Conservation (phyloP, 2,329 filamentous ascomycete species). For the Colletotrichum chlorophyti region DNA sequence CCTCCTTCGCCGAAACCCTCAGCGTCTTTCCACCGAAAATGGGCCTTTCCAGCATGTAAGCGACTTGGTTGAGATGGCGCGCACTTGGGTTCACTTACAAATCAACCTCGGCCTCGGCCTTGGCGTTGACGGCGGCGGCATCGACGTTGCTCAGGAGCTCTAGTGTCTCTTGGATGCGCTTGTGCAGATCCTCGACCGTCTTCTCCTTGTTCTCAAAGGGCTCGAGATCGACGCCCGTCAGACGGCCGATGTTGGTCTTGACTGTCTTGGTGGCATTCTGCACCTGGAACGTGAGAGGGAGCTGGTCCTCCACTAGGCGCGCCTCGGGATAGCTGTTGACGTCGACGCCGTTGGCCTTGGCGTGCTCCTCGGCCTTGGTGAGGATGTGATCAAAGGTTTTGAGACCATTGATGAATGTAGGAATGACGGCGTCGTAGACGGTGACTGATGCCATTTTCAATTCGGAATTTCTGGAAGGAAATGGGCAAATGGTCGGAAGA, state of each 20-base stretch:
- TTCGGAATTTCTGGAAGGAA: neutral
- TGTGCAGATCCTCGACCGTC: slow-evolving; percentile 39
- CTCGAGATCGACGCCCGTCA: slow-evolving; percentile 33
- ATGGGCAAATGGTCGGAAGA: neutral
- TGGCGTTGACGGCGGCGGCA: slow-evolving; percentile 33
- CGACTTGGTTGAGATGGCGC: no score
- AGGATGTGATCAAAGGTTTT: slow-evolving; percentile 37
- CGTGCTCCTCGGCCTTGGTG: slow-evolving; percentile 37
- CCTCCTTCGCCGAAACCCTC: slow-evolving; percentile 38
- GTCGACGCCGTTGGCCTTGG: slow-evolving; percentile 35
- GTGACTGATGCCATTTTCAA: slow-evolving; percentile 36
- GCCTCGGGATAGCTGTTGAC: slow-evolving; percentile 33
- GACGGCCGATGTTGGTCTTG: slow-evolving; percentile 36
- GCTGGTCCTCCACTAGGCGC: slow-evolving; percentile 42
- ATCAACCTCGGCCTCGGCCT: slow-evolving; percentile 33
- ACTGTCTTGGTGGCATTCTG: slow-evolving; percentile 37
- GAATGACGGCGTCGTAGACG: slow-evolving; percentile 38
- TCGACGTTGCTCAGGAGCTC: slow-evolving; percentile 38
- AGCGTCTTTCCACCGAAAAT: slow-evolving; percentile 17
- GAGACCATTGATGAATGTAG: slow-evolving; percentile 34
- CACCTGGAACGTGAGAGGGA: slow-evolving; percentile 43
- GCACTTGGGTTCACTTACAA: slow-evolving; percentile 31
- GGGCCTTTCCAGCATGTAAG: slow-evolving; percentile 2
- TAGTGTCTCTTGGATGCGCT: slow-evolving; percentile 36
- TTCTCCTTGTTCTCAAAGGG: slow-evolving; percentile 38